Percentiles rank a stretch among this genome's conserved stretches.
These are phyloP conservation scores for Scedosporium aurantiacum DNA, from an alignment of 2,329 filamentous ascomycete species.

Conservation along the genomic window DNA sequence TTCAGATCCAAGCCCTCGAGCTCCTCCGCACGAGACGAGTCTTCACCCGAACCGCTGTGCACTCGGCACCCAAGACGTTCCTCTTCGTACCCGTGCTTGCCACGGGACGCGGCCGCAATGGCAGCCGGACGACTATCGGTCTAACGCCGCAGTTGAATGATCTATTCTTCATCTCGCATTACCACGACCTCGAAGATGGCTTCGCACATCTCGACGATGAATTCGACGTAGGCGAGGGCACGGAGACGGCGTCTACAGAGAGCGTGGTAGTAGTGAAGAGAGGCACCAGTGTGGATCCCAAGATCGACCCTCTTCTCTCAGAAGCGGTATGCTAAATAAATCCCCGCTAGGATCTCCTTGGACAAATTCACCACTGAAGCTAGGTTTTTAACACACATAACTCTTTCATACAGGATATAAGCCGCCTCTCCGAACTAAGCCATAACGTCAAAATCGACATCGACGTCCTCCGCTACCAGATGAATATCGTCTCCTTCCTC, in stretches of 20 bases:
- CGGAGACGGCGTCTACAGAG: conserved; percentile 24
- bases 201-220: conserved; percentile 64
- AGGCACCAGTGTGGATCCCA: conserved; percentile 13
- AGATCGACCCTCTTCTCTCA: conserved; percentile 25
- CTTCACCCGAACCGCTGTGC: conserved; percentile 62
- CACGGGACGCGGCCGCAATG: conserved; percentile 29
- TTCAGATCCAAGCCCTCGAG: conserved; percentile 74
- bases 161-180: conserved; percentile 78
- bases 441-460: conserved; percentile 54
- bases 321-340: conserved; percentile 26
- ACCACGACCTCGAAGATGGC: conserved; percentile 62
- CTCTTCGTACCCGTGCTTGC: conserved; percentile 66
- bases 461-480: conserved; percentile 72
- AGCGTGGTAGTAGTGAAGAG: conserved; percentile 32
- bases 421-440: conserved; percentile 46
- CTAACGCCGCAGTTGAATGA: conserved; percentile 60
- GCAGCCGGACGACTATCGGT: conserved; percentile 21
- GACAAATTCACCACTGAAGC: background rate
- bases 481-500: conserved; percentile 80
- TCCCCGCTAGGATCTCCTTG: background rate
- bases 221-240: conserved; percentile 22
- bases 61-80: conserved; percentile 66
- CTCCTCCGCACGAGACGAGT: conserved; percentile 71
- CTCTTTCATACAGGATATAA: conserved; percentile 39
- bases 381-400: background rate